Base-by-base conservation (phyloP, 2,329 filamentous ascomycete genomes). In the Helotiales sp. region DNA sequence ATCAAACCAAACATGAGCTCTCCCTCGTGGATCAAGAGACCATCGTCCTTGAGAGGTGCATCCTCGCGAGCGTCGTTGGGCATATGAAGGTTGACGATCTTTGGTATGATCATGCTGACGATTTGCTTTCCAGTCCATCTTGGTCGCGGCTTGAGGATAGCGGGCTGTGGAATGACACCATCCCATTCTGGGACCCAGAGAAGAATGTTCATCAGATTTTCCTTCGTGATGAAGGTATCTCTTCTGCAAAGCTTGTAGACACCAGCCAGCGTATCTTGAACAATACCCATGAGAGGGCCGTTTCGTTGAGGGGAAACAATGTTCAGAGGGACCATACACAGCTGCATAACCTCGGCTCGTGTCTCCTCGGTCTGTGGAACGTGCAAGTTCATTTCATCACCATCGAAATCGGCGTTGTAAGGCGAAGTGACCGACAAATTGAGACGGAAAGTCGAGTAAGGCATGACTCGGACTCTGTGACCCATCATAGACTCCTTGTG, bases 401-500 rank as follows among this genome's bases (percentile, higher is more conserved):
- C 96, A 77, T 99, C 96, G 82, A 99, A 99, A 92, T 99, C 96
- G 75, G 96, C 96, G 82, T 99, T 99, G 85, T 99, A 99, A 0
- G 96, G 96, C 30, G 94, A 97, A 0, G 96, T 99, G 77, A 99
- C 96, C 0, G 96, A 99, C 73, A 99, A 81, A 77, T 99, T 99
- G 55, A 99, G 87, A 71, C 96, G 91, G 85, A 99, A 99, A 1
- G 96, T 99, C 6, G 96, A 99, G 80, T 97, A 99, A 2, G 96
- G 96, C 94, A 99, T 98, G 69, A 99, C 96, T 68, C 91, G 91
- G 70, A 99, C 96, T 75, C 93, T 90, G 81, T 99, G 96, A 80
- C 93, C 96, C 96, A 99, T 99, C 96, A 99, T 99, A 68, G 96
- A 99, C 79, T 99, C 96, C 81, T 99, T 99, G 86, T 99, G 96